Percentiles rank a stretch among this genome's conserved stretches.
These are phyloP conservation scores for Colletotrichum gigasporum DNA, from an alignment of 2,329 filamentous ascomycete genomes.

Conservation along the genomic window DNA sequence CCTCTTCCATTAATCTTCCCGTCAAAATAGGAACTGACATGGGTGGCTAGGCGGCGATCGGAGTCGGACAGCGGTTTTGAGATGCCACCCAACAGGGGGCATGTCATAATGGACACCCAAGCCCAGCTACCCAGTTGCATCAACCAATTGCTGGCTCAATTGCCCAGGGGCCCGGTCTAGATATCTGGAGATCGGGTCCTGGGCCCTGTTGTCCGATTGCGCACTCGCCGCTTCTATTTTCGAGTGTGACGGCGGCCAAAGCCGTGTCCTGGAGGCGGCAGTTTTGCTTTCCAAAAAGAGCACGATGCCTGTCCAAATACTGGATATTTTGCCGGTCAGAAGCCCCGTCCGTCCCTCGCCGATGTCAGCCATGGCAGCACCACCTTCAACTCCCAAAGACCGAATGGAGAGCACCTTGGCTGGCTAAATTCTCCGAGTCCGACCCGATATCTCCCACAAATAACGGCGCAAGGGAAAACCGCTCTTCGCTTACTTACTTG, in stretches of 20 bases:
- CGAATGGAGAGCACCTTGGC: background rate
- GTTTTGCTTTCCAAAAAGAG: background rate
- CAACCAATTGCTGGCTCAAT: constrained; percentile 6
- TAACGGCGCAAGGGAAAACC: background rate
- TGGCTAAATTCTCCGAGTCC: background rate
- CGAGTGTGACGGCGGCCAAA: background rate
- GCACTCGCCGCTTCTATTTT: background rate
- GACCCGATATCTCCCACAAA: background rate
- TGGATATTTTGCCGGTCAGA: background rate
- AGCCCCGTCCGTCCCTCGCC: background rate
- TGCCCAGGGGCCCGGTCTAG: constrained; percentile 2
- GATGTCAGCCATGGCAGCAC: background rate
- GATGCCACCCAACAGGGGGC: constrained; percentile 2
- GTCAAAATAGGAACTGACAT: background rate
- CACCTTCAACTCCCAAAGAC: background rate
- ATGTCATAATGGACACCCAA: constrained; percentile 18
- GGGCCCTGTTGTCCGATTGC: constrained; percentile 19
- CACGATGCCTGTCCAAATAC: background rate
- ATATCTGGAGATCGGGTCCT: constrained; percentile 10
- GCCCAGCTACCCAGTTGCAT: background rate
- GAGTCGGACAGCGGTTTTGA: background rate
- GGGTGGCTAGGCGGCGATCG: constrained; percentile 9
- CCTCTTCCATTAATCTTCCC: background rate
- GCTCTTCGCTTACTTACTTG: background rate
- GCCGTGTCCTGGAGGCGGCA: background rate